phyloP scores from a whole-genome alignment of 345 rosid species.

The Kandelia obovata region DNA sequence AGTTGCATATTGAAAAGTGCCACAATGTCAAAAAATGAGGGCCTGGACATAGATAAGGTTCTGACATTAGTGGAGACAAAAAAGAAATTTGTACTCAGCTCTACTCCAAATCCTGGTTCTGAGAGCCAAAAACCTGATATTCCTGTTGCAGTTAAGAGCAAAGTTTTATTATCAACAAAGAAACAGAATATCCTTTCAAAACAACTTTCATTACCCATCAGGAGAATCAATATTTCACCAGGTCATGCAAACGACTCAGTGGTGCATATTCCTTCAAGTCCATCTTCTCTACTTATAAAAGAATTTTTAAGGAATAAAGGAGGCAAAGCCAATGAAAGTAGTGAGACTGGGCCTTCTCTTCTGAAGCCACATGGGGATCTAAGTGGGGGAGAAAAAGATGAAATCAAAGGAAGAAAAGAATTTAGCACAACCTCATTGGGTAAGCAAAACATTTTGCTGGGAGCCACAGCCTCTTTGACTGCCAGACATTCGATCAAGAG shows the following conservation, averaged over 20 bases:
- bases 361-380: slow-evolving; percentile 13
- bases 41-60: slow-evolving; percentile 14
- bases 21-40: slow-evolving; percentile 11
- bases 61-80: slow-evolving; percentile 24
- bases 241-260: slow-evolving; percentile 13
- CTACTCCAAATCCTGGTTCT: slow-evolving; percentile 15
- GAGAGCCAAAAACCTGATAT: slow-evolving; percentile 17
- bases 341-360: slow-evolving; percentile 5
- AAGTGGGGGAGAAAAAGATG: slow-evolving; percentile 21
- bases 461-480: neutral
- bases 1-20: slow-evolving; percentile 20
- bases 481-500: slow-evolving; percentile 4
- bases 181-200: slow-evolving; percentile 17
- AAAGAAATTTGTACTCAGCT: slow-evolving; percentile 12
- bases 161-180: slow-evolving; percentile 14
- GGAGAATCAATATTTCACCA: slow-evolving; percentile 11
- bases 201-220: slow-evolving; percentile 12
- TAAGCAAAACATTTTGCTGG: slow-evolving; percentile 16
- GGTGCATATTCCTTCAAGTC: slow-evolving; percentile 9
- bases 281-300: slow-evolving; percentile 8
- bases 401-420: slow-evolving; percentile 18
- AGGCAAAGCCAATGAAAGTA: neutral
- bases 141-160: slow-evolving; percentile 15
- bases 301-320: slow-evolving; percentile 20
- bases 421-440: slow-evolving; percentile 13